Evolutionary conservation across 495 filamentous ascomycete genomes (phyloP), one percentile per base, ranked within the genome.

Genomic region (Pseudevernia furfuracea): DNA sequence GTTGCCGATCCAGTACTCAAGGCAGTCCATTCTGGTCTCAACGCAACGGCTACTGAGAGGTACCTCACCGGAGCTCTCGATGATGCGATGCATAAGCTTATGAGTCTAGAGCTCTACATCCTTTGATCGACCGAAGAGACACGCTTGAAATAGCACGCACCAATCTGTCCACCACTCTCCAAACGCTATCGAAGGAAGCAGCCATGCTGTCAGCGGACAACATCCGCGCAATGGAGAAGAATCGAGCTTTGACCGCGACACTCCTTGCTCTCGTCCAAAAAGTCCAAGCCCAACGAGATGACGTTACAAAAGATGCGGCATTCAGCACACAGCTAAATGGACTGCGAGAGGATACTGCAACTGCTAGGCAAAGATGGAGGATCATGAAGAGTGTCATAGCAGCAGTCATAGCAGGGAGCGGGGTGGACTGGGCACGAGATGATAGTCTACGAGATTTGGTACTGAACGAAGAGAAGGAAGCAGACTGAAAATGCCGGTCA

Each of bases 391-490:
- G 81, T 46, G 81, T 89, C 34, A 80, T 87, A 17, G 87, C 86
- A 61, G 89, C 84, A 6, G 80, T 89, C 44, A 82, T 96, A 39
- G 90, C 87, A 30, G 90, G 87, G 10, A 96, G 91, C 72, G 92
- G 91, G 52, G 75, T 94, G 41, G 84, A 96, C 67, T 96, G 92
- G 92, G 85, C 82, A 28, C 78, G 84, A 56, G 85, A 96, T 73
- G 82, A 85, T 48, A 79, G 77, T 60, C 77, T 96, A 61, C 76
- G 84, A 65, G 84, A 82, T 57, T 77, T 94, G 65, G 91, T 96
- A 28, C 77, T 96, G 61, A 89, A 92, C 73, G 81, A 85, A 62
- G 85, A 87, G 66, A 81, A 83, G 52, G 83, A 82, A 67, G 53
- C 14, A 36, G 62, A 59, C 34, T 68, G 62, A 65, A 39, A 7